Evolutionary conservation across 805 yeast genomes (phyloP), one percentile per base, ranked within the genome.

Genomic region (Barnettozyma sucrosica): DNA sequence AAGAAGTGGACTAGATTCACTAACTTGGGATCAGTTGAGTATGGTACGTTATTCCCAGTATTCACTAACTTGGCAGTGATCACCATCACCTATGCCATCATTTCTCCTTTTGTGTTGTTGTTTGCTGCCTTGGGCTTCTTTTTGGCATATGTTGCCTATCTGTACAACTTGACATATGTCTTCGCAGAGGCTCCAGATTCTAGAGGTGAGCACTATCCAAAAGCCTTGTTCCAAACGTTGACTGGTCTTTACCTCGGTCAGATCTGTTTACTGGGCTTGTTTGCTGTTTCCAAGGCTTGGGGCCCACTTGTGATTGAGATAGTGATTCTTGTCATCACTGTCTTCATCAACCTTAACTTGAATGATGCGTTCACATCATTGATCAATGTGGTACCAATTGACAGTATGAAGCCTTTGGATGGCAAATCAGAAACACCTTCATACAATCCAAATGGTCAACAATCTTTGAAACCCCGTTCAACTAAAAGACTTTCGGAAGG

Each of bases 271-370:
- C 63, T 93, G 46, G 97, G 97, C 47, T 66, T 93, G 47, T 90
- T 89, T 63, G 86, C 80, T 16, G 95, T 92, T 47, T 89, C 95
- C 51, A 88, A 88, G 72, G 85, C 95, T 37, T 92, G 97, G 97
- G 98, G 97, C 40, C 95, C 97, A 33, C 75, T 89, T 53, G 86
- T 83, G 3, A 67, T 92, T 46, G 87, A 85, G 64, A 81, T 80
- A 2, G 72, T 90, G 44, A 71, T 84, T 37, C 58, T 88, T 13
- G 77, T 75, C 8, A 65, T 75, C 54, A 88, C 97, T 0, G 76
- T 76, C 4, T 83, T 87, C 61, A 72, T 78, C 49, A 97, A 92
- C 58, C 16, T 79, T 26, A 76, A 79, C 52, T 65, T 92, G 61
- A 78, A 74, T 52, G 51, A 61, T 8, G 88, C 97, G 0, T 87